phyloP scores from a whole-genome alignment of 768 basidiomycete species.

The Austroboletus festivus region DNA sequence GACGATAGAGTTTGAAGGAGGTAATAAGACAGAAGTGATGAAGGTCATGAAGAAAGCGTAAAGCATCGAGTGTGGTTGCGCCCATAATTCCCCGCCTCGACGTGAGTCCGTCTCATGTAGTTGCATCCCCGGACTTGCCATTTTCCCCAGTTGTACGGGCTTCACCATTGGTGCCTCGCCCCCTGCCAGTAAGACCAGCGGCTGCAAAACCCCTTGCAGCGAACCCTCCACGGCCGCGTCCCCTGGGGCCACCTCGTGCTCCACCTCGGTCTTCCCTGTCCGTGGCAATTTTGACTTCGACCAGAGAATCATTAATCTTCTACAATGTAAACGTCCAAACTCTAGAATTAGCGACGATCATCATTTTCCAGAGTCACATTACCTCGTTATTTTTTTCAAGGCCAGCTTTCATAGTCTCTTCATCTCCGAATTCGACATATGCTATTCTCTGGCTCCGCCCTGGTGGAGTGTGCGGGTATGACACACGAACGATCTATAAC shows the following conservation, averaged over 20 bases:
- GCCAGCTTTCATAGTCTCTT: slow-evolving; percentile 79
- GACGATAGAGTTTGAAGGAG: slow-evolving; percentile 8
- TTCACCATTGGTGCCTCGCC: slow-evolving; percentile 31
- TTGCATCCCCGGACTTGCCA: slow-evolving; percentile 22
- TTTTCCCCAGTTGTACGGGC: slow-evolving; percentile 28
- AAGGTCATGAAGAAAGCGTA: slow-evolving; percentile 17
- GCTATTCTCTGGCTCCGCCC: slow-evolving; percentile 60
- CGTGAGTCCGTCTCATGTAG: slow-evolving; percentile 20
- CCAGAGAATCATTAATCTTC: slow-evolving; percentile 66
- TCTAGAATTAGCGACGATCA: slow-evolving; percentile 1
- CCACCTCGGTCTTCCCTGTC: slow-evolving; percentile 45
- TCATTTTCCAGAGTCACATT: slow-evolving; percentile 13
- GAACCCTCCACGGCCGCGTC: slow-evolving; percentile 49
- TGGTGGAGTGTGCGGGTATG: slow-evolving; percentile 47
- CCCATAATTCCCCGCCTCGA: slow-evolving; percentile 19
- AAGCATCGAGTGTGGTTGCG: slow-evolving; percentile 16
- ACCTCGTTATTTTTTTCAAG: slow-evolving; percentile 75
- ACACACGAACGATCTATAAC: slow-evolving; percentile 63
- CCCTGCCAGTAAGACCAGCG: slow-evolving; percentile 55
- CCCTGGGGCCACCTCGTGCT: slow-evolving; percentile 51
- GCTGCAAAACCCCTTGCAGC: slow-evolving; percentile 66
- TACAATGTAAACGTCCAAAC: slow-evolving; percentile 28
- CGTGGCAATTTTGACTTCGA: slow-evolving; percentile 72
- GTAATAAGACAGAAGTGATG: slow-evolving; percentile 6
- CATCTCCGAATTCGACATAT: slow-evolving; percentile 89